A percentile compares a stretch with the other conserved stretches of the same genome.
phyloP scores from a whole-genome alignment of 2,329 filamentous ascomycete species.

The Colletotrichum plurivorum region DNA sequence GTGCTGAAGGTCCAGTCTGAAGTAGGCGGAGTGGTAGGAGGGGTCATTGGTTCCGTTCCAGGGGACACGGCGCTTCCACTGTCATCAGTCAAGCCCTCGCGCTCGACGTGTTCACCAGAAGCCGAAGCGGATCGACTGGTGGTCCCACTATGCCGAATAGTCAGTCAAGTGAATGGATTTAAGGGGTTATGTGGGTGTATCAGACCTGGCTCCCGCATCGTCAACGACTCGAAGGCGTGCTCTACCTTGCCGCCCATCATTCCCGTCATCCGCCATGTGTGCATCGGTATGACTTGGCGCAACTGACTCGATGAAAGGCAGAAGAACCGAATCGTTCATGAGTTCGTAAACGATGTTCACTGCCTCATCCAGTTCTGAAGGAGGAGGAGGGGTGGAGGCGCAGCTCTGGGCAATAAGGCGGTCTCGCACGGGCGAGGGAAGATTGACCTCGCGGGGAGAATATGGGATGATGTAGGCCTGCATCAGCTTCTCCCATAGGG shows the following conservation, averaged over 20 bases:
- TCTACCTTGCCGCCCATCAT: conserved; percentile 54
- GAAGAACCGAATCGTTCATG: conserved; percentile 96
- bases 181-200: conserved; percentile 60
- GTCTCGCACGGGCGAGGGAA: conserved; percentile 89
- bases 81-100: conserved; percentile 74
- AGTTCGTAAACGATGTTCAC: conserved; percentile 92
- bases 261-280: conserved; percentile 52
- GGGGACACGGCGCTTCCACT: conserved; percentile 73
- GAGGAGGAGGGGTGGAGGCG: conserved; percentile 74
- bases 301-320: conserved; percentile 88
- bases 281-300: conserved; percentile 54
- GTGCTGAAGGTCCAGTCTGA: conserved; percentile 68
- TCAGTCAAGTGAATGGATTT: conserved; percentile 60
- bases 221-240: conserved; percentile 55
- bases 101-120: conserved; percentile 62
- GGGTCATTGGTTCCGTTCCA: conserved; percentile 77
- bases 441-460: conserved; percentile 89
- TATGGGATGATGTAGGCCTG: conserved; percentile 92
- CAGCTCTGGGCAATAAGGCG: conserved; percentile 77
- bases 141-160: conserved; percentile 53
- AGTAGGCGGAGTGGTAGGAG: conserved; percentile 79
- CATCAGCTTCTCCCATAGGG: conserved; percentile 89
- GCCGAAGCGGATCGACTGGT: conserved; percentile 60
- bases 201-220: conserved; percentile 50
- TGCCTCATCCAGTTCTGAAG: conserved; percentile 83